phyloP scores from a whole-genome alignment of 805 yeast genomes.

The Spathaspora sp. region DNA sequence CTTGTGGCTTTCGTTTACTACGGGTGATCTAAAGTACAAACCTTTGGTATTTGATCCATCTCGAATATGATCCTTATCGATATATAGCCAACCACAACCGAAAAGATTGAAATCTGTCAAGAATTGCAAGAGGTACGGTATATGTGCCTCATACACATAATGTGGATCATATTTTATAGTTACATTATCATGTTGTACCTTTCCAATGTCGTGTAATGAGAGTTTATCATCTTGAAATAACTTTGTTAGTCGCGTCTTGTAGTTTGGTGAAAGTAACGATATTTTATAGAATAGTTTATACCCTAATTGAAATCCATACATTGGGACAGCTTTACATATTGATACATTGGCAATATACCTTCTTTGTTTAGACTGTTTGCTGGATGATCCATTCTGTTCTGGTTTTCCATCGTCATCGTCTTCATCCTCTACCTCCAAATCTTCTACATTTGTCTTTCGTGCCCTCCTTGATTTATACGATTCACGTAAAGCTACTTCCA shows the following conservation, averaged over 20 bases:
- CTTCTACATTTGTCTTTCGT: background rate
- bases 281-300: conserved; percentile 66
- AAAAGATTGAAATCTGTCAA: conserved; percentile 76
- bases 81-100: conserved; percentile 76
- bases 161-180: conserved; percentile 1
- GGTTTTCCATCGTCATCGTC: background rate
- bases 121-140: conserved; percentile 75
- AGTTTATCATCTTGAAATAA: conserved; percentile 28
- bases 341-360: conserved; percentile 57
- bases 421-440: conserved; percentile 10
- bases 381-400: background rate
- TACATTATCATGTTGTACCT: conserved; percentile 1
- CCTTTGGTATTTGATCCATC: conserved; percentile 3
- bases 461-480: background rate
- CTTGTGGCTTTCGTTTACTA: conserved; percentile 20
- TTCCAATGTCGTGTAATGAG: background rate
- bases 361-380: conserved; percentile 10
- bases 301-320: conserved; percentile 79
- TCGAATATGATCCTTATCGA: conserved; percentile 19
- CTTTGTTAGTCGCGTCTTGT: conserved; percentile 50
- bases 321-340: conserved; percentile 70
- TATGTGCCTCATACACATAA: conserved; percentile 65
- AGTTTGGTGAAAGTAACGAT: conserved; percentile 59
- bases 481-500: conserved; percentile 41
- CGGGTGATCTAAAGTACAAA: conserved; percentile 57